Evolutionary conservation across 1,139 yeast genomes (phyloP).

Genomic region (Suhomyces guaymorum): DNA sequence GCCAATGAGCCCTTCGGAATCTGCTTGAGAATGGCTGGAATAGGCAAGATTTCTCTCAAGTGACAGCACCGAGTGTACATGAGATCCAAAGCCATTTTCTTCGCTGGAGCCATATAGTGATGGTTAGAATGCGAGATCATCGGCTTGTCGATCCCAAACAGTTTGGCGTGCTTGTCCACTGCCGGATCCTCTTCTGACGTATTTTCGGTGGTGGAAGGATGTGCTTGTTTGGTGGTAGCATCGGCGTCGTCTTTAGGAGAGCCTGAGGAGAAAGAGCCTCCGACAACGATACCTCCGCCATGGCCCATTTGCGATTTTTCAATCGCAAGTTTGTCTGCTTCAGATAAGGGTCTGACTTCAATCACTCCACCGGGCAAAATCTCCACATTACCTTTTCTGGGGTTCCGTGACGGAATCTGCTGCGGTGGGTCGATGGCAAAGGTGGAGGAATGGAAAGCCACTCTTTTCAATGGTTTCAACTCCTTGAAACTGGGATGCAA

Average conservation of each 20-base stretch:
- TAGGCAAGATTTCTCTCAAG: slow-evolving; percentile 69
- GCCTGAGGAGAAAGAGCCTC: slow-evolving; percentile 70
- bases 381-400: slow-evolving; percentile 74
- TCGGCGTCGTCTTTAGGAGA: slow-evolving; percentile 17
- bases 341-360: slow-evolving; percentile 59
- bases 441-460: slow-evolving; percentile 71
- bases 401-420: slow-evolving; percentile 64
- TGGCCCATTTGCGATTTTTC: slow-evolving; percentile 51
- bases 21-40: slow-evolving; percentile 75
- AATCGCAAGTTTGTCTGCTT: slow-evolving; percentile 51
- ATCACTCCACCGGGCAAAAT: slow-evolving; percentile 59
- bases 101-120: slow-evolving; percentile 35
- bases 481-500: slow-evolving; percentile 18
- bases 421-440: slow-evolving; percentile 75
- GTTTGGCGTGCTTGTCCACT: slow-evolving; percentile 44
- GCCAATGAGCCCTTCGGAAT: slow-evolving; percentile 69
- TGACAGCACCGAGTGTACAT: slow-evolving; percentile 78
- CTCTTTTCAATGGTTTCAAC: slow-evolving; percentile 56
- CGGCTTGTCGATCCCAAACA: slow-evolving; percentile 51
- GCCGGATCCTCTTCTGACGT: slow-evolving; percentile 39
- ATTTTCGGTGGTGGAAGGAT: slow-evolving; percentile 4
- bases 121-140: slow-evolving; percentile 33
- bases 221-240: slow-evolving; percentile 22
- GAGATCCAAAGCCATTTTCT: slow-evolving; percentile 57
- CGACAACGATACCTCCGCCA: slow-evolving; percentile 77